phyloP scores from a whole-genome alignment of 2,329 filamentous ascomycete species.

The Escovopsis weberi region DNA sequence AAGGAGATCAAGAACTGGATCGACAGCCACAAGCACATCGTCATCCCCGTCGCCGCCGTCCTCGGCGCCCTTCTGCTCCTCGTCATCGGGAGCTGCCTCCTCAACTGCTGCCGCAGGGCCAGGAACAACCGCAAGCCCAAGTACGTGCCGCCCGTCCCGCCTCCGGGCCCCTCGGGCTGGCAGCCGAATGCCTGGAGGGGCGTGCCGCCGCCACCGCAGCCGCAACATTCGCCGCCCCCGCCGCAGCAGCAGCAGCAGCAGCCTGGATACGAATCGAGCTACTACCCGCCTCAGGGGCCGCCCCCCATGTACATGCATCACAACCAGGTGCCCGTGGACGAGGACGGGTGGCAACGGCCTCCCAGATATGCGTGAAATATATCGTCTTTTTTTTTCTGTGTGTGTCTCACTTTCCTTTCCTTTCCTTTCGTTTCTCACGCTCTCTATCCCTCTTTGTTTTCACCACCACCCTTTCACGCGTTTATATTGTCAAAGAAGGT shows the following conservation, averaged over 20 bases:
- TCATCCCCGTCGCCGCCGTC: constrained; percentile 63
- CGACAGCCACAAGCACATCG: constrained; percentile 57
- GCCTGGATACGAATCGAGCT: background rate
- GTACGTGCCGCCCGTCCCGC: constrained; percentile 5
- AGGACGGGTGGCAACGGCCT: too few relatives aligned
- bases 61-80: constrained; percentile 62
- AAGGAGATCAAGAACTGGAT: constrained; percentile 67
- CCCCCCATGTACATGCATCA: constrained; percentile 10
- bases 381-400: background rate
- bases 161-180: constrained; percentile 7
- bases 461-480: too few relatives aligned
- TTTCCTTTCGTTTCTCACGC: background rate
- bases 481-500: too few relatives aligned
- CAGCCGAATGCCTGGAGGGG: background rate
- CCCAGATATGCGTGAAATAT: constrained; percentile 14
- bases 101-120: constrained; percentile 25
- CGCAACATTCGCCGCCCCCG: background rate
- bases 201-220: too few relatives aligned
- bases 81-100: constrained; percentile 51
- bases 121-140: constrained; percentile 13
- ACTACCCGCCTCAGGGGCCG: constrained; percentile 6
- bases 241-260: constrained; percentile 1
- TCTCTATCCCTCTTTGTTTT: too few relatives aligned
- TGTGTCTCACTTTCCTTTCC: background rate
- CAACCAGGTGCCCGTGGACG: too few relatives aligned